Evolutionary conservation across 1,139 yeast species (phyloP).

Genomic region (Yamadazyma atlantica): DNA sequence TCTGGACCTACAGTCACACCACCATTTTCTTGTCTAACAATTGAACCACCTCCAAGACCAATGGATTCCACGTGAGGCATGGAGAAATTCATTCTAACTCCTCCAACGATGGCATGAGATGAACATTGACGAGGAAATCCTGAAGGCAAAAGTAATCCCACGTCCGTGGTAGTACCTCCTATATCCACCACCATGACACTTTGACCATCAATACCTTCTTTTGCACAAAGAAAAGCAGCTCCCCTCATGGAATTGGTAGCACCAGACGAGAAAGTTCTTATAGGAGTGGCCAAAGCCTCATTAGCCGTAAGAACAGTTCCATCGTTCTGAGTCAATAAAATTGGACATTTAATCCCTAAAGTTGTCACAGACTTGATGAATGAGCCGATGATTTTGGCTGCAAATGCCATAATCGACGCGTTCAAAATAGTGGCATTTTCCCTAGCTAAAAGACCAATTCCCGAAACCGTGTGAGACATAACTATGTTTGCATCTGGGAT

Average conservation of each 20-base stretch:
- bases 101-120: conserved; percentile 37
- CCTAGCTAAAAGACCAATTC: conserved; percentile 40
- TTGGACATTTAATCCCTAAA: conserved; percentile 33
- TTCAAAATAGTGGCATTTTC: conserved; percentile 44
- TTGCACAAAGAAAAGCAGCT: conserved; percentile 37
- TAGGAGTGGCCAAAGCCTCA: conserved; percentile 35
- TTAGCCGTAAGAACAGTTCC: conserved; percentile 38
- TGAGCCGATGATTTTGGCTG: conserved; percentile 31
- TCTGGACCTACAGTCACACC: conserved; percentile 38
- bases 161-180: conserved; percentile 48
- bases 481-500: conserved; percentile 34
- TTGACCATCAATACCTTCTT: conserved; percentile 24
- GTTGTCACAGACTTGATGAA: conserved; percentile 30
- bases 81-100: conserved; percentile 41
- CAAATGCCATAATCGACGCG: conserved; percentile 40
- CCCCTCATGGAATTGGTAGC: conserved; percentile 49
- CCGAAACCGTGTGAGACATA: conserved; percentile 34
- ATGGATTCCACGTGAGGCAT: conserved; percentile 43
- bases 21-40: conserved; percentile 24
- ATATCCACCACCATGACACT: conserved; percentile 37
- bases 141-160: conserved; percentile 34
- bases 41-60: conserved; percentile 43
- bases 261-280: conserved; percentile 43
- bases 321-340: conserved; percentile 41
- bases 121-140: conserved; percentile 43